Evolutionary conservation across 169 alveolate genomes (phyloP), one percentile per base, ranked within the genome.

Genomic region (Plasmodium ovale): DNA sequence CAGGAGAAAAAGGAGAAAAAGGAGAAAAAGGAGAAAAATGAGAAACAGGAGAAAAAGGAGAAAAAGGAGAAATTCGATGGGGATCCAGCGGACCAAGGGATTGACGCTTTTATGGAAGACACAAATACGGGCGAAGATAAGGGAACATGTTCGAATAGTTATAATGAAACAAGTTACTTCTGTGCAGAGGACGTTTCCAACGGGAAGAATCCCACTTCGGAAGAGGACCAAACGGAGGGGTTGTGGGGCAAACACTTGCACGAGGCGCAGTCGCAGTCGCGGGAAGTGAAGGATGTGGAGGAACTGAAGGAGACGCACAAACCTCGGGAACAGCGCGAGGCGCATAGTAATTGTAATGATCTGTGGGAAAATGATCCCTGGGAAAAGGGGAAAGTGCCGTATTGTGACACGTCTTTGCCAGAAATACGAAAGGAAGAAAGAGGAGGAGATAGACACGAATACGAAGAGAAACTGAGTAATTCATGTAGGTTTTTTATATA

Each of bases 401-500:
- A 33, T 27, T 29, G 6, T 42, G 54, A 72, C n/a, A 16, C 44
- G 5, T 58, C 12, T 33, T 35, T 35, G 0, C 14, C 31, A 42
- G 25, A 25, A 19, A 16, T 35, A 35, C 5, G 74, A n/a, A 29
- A 21, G 14, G 31, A 25, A 25, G 47, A 42, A 25, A 64, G 54
- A 39, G 7, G 35, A 37, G 29, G 21, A 25, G 33, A 68, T 33
- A 51, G 19, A 51, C 21, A 72, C 14, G 25, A 54, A 54, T 72
- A 72, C n/a, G 88, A 74, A 59, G 88, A 74, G n/a, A 74, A 74
- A 42, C 16, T 74, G 14, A 27, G 65, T 2, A 42, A 53, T 16
- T 74, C 88, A 1, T 74, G 88, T 23, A 29, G 88, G 27, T 74
- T 74, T 64, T 74, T 74, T 65, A 74, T 74, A 5, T 27, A 59